Evolutionary conservation across 257 asterid genomes (phyloP).

Genomic region (Ligustrum vulgare): DNA sequence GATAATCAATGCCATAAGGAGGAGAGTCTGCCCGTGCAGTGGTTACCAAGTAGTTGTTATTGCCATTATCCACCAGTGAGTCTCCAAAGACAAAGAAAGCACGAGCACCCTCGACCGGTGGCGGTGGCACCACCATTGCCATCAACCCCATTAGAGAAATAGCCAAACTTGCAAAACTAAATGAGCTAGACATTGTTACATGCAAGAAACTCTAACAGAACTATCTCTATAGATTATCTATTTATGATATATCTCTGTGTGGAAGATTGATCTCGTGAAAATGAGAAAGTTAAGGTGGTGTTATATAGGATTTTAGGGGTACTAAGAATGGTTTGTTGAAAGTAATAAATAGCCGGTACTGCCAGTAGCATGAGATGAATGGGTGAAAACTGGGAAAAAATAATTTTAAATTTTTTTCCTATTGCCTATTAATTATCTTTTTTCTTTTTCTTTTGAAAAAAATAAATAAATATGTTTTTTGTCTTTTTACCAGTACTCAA

Average conservation of each 20-base stretch:
- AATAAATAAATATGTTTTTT: no score
- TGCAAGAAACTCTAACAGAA: no score
- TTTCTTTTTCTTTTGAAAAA: no score
- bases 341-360: constrained; percentile 31
- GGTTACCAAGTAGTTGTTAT: constrained; percentile 45
- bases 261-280: neutral
- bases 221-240: neutral
- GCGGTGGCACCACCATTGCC: neutral
- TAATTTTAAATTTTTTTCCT: no score
- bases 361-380: constrained; percentile 17
- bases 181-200: constrained; percentile 15
- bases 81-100: constrained; percentile 58
- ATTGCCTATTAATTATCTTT: no score
- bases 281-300: constrained; percentile 16
- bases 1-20: constrained; percentile 52
- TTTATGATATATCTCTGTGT: neutral
- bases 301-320: constrained; percentile 14
- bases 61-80: constrained; percentile 51
- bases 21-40: constrained; percentile 52
- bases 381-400: neutral
- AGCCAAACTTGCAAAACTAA: neutral
- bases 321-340: constrained; percentile 25
- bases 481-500: no score
- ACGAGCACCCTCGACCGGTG: constrained; percentile 34
- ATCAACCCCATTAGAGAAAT: constrained; percentile 1